Percentiles rank a stretch among this genome's conserved stretches.
phyloP scores from a whole-genome alignment of 2,329 filamentous ascomycete genomes.

The Gnomoniopsis smithogilvyi region DNA sequence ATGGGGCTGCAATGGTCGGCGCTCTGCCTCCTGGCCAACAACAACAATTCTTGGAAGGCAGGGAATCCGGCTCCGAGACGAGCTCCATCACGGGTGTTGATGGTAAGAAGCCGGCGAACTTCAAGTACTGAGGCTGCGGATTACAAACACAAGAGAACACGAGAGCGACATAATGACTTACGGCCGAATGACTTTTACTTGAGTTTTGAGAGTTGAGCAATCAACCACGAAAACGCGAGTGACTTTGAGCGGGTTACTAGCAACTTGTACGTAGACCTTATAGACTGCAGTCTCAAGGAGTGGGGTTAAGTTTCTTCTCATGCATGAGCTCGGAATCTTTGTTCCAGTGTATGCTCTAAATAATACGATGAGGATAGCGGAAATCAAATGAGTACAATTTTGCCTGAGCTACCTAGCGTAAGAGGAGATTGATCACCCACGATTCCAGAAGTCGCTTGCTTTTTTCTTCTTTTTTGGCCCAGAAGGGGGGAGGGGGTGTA shows the following conservation, averaged over 20 bases:
- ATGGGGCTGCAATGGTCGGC: slow-evolving; percentile 16
- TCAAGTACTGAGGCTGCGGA: slow-evolving; percentile 12
- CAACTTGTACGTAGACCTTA: not conserved
- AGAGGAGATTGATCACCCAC: too few species aligned
- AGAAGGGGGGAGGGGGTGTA: not conserved
- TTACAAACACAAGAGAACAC: not conserved
- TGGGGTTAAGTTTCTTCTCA: too few species aligned
- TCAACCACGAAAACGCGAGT: too few species aligned
- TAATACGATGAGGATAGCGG: too few species aligned
- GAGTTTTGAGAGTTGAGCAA: not conserved
- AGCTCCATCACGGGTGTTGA: slow-evolving; percentile 12
- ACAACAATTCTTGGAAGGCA: slow-evolving; percentile 23
- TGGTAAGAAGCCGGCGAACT: slow-evolving; percentile 10
- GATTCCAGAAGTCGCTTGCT: too few species aligned
- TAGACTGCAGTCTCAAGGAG: not conserved
- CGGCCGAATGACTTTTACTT: not conserved
- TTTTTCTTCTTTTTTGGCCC: not conserved
- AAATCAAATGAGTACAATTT: too few species aligned
- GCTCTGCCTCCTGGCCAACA: slow-evolving; percentile 6
- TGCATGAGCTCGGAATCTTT: too few species aligned
- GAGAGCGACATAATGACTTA: not conserved
- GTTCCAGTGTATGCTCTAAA: too few species aligned
- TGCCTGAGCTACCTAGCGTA: too few species aligned
- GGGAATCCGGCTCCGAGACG: slow-evolving; percentile 24
- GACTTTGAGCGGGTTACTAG: too few species aligned